Evolutionary conservation across 2,329 filamentous ascomycete genomes (phyloP).

Genomic region (Tolypocladium capitatum): DNA sequence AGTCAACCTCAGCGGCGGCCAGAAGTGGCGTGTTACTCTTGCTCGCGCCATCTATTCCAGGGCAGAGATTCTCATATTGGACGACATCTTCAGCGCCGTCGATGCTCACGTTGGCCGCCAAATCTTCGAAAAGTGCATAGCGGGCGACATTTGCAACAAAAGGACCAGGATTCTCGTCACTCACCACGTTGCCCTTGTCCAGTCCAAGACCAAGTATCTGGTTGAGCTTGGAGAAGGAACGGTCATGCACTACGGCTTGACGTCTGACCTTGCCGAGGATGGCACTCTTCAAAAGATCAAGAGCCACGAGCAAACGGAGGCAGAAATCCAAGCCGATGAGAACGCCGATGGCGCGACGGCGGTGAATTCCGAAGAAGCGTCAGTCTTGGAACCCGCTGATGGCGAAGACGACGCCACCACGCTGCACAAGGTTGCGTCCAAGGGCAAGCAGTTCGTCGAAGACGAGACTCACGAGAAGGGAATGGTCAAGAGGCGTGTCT

Average conservation of each 20-base stretch:
- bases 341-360: conserved; percentile 27
- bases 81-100: conserved; percentile 75
- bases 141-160: conserved; percentile 53
- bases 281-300: conserved; percentile 44
- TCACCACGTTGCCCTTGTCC: conserved; percentile 61
- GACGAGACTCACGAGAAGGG: conserved; percentile 63
- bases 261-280: conserved; percentile 49
- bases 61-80: conserved; percentile 61
- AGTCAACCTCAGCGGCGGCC: conserved; percentile 72
- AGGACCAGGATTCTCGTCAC: conserved; percentile 70
- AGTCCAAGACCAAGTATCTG: conserved; percentile 58
- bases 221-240: conserved; percentile 60
- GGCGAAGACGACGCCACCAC: conserved; percentile 20
- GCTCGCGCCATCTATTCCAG: conserved; percentile 70
- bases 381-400: conserved; percentile 25
- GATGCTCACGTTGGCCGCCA: conserved; percentile 72
- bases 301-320: conserved; percentile 35
- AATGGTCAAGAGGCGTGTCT: conserved; percentile 54
- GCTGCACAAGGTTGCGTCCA: conserved; percentile 36
- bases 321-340: conserved; percentile 36
- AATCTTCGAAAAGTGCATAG: conserved; percentile 64
- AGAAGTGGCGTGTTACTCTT: conserved; percentile 71
- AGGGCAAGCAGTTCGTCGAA: conserved; percentile 59
- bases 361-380: conserved; percentile 41
- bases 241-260: conserved; percentile 48